Percentiles rank a stretch among this genome's conserved stretches.
Conservation (phyloP, 2,329 filamentous ascomycete species). For the Endoconidiophora laricicola region DNA sequence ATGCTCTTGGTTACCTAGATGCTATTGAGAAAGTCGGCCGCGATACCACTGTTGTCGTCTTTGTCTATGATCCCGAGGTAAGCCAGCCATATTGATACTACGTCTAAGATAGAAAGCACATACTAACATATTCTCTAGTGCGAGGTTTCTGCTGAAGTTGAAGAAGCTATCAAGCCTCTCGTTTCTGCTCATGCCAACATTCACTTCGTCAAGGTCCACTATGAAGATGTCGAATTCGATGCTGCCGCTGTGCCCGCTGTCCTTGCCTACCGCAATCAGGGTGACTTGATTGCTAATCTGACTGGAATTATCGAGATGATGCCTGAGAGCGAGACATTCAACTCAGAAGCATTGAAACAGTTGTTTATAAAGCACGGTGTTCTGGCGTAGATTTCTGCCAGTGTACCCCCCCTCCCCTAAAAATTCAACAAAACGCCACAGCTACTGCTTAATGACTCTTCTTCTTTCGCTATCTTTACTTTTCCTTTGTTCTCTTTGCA, state of each 20-base stretch:
- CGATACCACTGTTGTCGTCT: constrained; percentile 77
- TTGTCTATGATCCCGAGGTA: constrained; percentile 81
- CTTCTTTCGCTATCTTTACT: neutral
- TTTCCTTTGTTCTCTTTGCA: neutral
- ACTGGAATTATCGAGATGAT: constrained; percentile 79
- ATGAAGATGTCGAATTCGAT: constrained; percentile 88
- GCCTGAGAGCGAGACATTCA: constrained; percentile 48
- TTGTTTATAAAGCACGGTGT: constrained; percentile 37
- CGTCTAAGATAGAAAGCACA: neutral
- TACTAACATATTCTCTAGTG: constrained; percentile 37
- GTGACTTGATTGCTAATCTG: constrained; percentile 79
- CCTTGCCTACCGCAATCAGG: constrained; percentile 70
- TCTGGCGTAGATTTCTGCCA: constrained; percentile 17
- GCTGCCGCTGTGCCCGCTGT: constrained; percentile 73
- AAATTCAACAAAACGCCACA: neutral
- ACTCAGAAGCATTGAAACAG: constrained; percentile 33
- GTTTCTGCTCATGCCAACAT: constrained; percentile 53
- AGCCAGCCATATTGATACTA: constrained; percentile 23
- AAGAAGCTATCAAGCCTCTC: constrained; percentile 59
- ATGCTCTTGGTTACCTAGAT: constrained; percentile 86
- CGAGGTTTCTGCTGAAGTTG: constrained; percentile 60
- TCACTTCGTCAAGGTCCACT: constrained; percentile 82
- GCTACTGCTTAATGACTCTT: neutral
- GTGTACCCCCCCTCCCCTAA: too few species aligned
- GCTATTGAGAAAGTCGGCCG: constrained; percentile 77